phyloP scores from a whole-genome alignment of 345 rosid genomes.

The Brassica carinata region DNA sequence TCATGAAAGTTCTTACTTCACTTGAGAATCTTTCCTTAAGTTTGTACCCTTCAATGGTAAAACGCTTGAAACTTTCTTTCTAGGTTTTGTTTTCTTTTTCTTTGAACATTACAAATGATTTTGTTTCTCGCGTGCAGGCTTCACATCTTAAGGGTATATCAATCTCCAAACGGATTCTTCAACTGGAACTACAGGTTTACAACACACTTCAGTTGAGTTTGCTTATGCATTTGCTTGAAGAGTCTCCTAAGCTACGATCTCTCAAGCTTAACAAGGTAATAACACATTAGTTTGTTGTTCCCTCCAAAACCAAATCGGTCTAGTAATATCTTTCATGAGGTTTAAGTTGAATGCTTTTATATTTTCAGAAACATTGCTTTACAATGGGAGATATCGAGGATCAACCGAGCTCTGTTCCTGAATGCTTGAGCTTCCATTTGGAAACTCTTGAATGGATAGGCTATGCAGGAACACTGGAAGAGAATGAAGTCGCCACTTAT shows the following conservation, averaged over 20 bases:
- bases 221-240: not conserved
- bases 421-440: slow-evolving; percentile 10
- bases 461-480: slow-evolving; percentile 10
- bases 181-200: not conserved
- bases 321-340: not conserved
- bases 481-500: not conserved
- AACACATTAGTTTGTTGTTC: not conserved
- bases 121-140: not conserved
- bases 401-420: slow-evolving; percentile 5
- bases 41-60: slow-evolving; percentile 14
- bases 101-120: not conserved
- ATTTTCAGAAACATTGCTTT: no score
- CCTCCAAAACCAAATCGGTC: not conserved
- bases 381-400: no score
- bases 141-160: not conserved
- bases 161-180: not conserved
- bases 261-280: slow-evolving; percentile 25
- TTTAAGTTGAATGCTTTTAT: not conserved
- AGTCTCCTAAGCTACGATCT: slow-evolving; percentile 7
- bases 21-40: not conserved
- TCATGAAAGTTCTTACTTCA: slow-evolving; percentile 11
- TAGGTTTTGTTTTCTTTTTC: not conserved
- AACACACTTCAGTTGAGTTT: not conserved
- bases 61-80: not conserved
- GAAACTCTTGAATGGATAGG: slow-evolving; percentile 16